A percentile compares a stretch with the other conserved stretches of the same genome.
Conservation (phyloP, 2,329 filamentous ascomycete species). For the Fusarium sp. region DNA sequence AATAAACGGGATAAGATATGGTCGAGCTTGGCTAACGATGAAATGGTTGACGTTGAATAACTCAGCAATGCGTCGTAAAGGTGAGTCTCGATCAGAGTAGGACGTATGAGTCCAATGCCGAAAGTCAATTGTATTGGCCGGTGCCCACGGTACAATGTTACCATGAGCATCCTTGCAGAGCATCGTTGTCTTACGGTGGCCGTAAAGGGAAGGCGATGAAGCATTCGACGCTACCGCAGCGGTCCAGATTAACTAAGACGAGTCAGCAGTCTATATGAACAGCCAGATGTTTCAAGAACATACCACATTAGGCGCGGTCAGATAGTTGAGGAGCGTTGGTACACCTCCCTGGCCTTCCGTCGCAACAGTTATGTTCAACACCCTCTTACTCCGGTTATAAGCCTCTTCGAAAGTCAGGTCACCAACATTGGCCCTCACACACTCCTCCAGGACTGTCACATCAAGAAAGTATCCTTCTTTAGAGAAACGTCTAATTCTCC, state of each 20-base stretch:
- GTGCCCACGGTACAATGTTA: constrained; percentile 79
- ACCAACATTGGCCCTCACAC: constrained; percentile 85
- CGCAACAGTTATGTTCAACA: constrained; percentile 92
- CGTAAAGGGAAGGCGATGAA: constrained; percentile 73
- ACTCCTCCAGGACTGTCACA: constrained; percentile 83
- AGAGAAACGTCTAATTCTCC: constrained; percentile 76
- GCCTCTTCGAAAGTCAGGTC: constrained; percentile 95
- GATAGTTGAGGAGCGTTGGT: constrained; percentile 88
- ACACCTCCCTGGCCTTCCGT: constrained; percentile 80
- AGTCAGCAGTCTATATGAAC: constrained; percentile 19
- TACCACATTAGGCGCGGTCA: constrained; percentile 93
- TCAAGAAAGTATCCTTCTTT: constrained; percentile 87
- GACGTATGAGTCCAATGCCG: constrained; percentile 75
- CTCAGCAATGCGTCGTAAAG: constrained; percentile 79
- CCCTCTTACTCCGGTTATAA: constrained; percentile 84
- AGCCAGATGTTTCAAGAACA: constrained; percentile 52
- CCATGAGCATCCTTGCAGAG: constrained; percentile 83
- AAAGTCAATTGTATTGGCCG: constrained; percentile 71
- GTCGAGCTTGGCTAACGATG: constrained; percentile 91
- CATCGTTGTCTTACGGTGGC: constrained; percentile 72
- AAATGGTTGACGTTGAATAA: constrained; percentile 96
- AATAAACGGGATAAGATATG: constrained; percentile 88
- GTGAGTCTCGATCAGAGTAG: constrained; percentile 73
- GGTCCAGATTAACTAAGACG: constrained; percentile 77
- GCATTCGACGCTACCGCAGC: constrained; percentile 83